Percentiles rank a stretch among this genome's conserved stretches.
Conservation (phyloP, 2,329 filamentous ascomycete species). For the Calonectria ilicicola region DNA sequence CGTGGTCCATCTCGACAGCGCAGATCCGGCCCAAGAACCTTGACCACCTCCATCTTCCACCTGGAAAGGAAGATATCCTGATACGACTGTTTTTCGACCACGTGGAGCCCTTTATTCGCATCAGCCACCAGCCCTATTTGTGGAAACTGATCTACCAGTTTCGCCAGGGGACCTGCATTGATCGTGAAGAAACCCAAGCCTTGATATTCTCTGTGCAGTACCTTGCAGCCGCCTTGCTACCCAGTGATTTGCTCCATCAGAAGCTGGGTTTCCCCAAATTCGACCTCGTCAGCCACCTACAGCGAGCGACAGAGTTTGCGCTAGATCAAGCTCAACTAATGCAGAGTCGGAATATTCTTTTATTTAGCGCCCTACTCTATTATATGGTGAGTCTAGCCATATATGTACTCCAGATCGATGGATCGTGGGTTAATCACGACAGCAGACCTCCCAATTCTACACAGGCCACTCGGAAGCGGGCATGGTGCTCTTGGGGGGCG, state of each 20-base stretch:
- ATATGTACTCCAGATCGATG: not conserved
- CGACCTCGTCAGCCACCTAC: not conserved
- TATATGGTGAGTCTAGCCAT: not conserved
- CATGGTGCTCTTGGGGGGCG: not conserved
- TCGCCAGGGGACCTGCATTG: not conserved
- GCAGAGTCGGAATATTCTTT: not conserved
- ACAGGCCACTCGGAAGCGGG: not conserved
- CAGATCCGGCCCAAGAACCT: not conserved
- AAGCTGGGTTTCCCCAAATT: not conserved
- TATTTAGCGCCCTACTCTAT: not conserved
- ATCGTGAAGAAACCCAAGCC: not conserved
- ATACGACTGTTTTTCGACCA: not conserved
- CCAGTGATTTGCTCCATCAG: not conserved
- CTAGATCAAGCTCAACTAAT: not conserved
- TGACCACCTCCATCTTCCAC: not conserved
- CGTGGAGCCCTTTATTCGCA: not conserved
- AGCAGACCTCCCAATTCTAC: not conserved
- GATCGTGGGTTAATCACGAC: not conserved
- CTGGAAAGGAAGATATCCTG: not conserved
- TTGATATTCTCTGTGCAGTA: not conserved
- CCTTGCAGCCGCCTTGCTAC: not conserved
- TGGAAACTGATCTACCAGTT: not conserved
- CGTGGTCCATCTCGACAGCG: not conserved
- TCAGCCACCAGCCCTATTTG: not conserved
- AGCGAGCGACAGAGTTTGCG: not conserved